phyloP scores from a whole-genome alignment of 805 yeast species.

The Candida rishiriensis region DNA sequence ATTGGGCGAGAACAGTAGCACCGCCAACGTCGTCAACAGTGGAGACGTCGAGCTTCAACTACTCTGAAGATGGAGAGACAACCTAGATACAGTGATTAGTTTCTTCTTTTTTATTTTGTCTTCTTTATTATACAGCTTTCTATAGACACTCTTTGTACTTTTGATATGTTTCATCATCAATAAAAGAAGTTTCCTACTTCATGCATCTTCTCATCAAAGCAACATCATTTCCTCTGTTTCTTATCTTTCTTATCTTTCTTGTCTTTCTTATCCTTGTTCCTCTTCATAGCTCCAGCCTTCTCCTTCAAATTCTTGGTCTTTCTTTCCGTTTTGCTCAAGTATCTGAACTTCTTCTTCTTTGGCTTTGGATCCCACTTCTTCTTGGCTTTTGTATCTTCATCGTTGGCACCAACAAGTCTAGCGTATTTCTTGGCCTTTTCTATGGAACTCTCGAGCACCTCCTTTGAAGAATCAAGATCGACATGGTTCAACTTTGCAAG shows the following conservation, averaged over 20 bases:
- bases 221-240: slow-evolving; percentile 1
- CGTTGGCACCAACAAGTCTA: slow-evolving; percentile 50
- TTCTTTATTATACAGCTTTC: background rate
- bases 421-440: slow-evolving; percentile 83
- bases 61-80: background rate
- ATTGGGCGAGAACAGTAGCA: slow-evolving; percentile 3
- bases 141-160: background rate
- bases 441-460: slow-evolving; percentile 69
- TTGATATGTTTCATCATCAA: too few relatives aligned
- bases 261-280: slow-evolving; percentile 20
- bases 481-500: slow-evolving; percentile 67
- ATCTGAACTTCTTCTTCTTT: slow-evolving; percentile 81
- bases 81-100: background rate
- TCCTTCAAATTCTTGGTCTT: slow-evolving; percentile 44
- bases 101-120: slow-evolving; percentile 1
- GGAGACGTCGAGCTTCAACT: slow-evolving; percentile 21
- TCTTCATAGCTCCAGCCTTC: slow-evolving; percentile 31
- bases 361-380: slow-evolving; percentile 18
- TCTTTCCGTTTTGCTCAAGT: slow-evolving; percentile 78
- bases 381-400: slow-evolving; percentile 24
- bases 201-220: too few relatives aligned
- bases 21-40: slow-evolving; percentile 3
- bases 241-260: slow-evolving; percentile 16
- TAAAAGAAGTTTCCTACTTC: too few relatives aligned
- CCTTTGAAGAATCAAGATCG: slow-evolving; percentile 60